phyloP scores from a whole-genome alignment of 495 filamentous ascomycete genomes.

The Neurospora discreta region DNA sequence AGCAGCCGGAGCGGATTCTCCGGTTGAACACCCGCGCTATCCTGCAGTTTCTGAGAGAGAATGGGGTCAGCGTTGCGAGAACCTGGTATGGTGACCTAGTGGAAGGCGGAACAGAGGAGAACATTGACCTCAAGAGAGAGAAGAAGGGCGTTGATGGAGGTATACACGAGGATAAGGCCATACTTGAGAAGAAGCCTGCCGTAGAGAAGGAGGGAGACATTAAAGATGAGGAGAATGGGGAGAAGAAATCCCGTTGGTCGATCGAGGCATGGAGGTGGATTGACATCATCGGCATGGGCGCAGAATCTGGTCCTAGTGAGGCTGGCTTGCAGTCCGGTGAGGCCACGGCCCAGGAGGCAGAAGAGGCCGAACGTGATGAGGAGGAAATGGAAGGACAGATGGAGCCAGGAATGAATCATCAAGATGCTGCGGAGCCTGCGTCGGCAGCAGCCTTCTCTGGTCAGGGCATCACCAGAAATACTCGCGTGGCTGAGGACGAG shows the following conservation, averaged over 20 bases:
- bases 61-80: slow-evolving; percentile 38
- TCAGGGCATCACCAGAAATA: not conserved
- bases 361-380: slow-evolving; percentile 22
- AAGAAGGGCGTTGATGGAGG: slow-evolving; percentile 7
- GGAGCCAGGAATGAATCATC: slow-evolving; percentile 16
- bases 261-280: slow-evolving; percentile 30
- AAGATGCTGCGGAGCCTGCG: not conserved
- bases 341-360: slow-evolving; percentile 4
- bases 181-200: slow-evolving; percentile 15
- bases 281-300: slow-evolving; percentile 33
- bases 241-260: not conserved
- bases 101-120: slow-evolving; percentile 18
- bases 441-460: not conserved
- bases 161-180: slow-evolving; percentile 24
- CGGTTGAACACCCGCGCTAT: slow-evolving; percentile 53
- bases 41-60: slow-evolving; percentile 46
- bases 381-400: slow-evolving; percentile 30
- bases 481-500: not conserved
- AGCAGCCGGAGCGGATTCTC: slow-evolving; percentile 51
- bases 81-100: slow-evolving; percentile 41
- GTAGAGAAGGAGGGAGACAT: not conserved
- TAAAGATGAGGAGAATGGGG: slow-evolving; percentile 9
- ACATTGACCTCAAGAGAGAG: slow-evolving; percentile 2
- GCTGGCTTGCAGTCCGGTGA: slow-evolving; percentile 4
- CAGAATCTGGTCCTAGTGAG: slow-evolving; percentile 10